Conservation (phyloP, 345 rosid genomes). For the Theobroma cacao region DNA sequence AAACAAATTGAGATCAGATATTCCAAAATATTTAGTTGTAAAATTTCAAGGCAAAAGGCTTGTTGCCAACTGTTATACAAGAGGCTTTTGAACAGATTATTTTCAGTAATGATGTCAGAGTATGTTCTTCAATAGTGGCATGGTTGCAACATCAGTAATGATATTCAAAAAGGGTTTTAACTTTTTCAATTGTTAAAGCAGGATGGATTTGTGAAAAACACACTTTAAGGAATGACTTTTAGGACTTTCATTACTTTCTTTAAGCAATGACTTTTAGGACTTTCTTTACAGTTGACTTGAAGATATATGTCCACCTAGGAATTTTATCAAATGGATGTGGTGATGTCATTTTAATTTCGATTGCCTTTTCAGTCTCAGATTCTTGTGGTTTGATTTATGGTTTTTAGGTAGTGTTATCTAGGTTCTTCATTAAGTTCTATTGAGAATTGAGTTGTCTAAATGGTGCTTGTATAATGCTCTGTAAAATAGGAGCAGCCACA, state of each 20-base stretch:
- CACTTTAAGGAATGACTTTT: background rate
- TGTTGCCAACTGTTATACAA: background rate
- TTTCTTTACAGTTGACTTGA: background rate
- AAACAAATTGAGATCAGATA: background rate
- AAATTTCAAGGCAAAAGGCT: background rate
- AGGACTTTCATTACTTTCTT: background rate
- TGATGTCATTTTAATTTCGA: background rate
- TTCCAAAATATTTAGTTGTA: background rate
- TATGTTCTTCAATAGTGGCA: background rate
- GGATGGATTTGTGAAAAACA: background rate
- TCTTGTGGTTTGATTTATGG: background rate
- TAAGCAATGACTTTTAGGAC: background rate
- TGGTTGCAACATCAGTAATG: background rate
- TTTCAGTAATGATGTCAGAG: background rate
- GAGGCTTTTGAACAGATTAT: background rate
- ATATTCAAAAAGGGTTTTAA: background rate
- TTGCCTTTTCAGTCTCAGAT: background rate
- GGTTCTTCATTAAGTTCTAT: background rate
- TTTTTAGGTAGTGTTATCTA: background rate
- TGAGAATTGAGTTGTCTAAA: background rate
- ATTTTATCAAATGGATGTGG: background rate
- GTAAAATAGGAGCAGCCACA: slow-evolving; percentile 10
- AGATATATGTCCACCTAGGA: background rate
- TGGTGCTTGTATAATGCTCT: background rate
- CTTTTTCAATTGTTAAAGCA: background rate